Evolutionary conservation across 768 basidiomycete species (phyloP), one percentile per base, ranked within the genome.

Genomic region (Boletus speciosus): DNA sequence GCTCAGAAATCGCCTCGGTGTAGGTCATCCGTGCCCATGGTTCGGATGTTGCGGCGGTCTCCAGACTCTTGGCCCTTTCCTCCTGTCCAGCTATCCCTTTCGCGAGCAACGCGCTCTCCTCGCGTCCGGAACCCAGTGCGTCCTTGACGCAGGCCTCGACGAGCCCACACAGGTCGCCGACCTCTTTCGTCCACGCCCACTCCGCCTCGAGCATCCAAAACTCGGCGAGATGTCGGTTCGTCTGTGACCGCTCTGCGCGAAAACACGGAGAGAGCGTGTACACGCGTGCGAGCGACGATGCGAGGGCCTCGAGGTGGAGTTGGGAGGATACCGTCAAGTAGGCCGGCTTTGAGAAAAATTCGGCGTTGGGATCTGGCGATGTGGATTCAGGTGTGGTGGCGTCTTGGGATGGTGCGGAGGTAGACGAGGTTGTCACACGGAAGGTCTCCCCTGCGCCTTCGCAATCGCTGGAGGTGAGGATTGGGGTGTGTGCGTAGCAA

Each of bases 131-230:
- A 15, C 16, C 34, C 29, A 79, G 66, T 19, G 74, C 72, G 25
- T 66, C 60, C 74, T 74, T 82, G 58, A 80, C 76, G 49, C 72
- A 76, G 19, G 70, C 76, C 66, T 90, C 88, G 3, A 82, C 78
- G 23, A 86, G 72, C 41, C 69, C 62, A 67, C 85, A 81, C 16
- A 89, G 68, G 39, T 78, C 75, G 3, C 74, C 73, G 5, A 87
- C 66, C 8, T 68, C 66, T 23, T 62, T 60, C 21, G 76, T 73
- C 65, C 84, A 88, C 0, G 84, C 84, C 81, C 92, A 86, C 67
- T 99, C 97, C 0, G 91, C 95, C 73, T 99, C 97, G 50, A 98
- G 82, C 97, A 99, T 99, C 90, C 93, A 98, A 71, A 99, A 99
- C 70, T 99, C 97, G 47, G 92, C 85, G 12, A 99, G 81, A 67